A percentile compares a stretch with the other conserved stretches of the same genome.
Conservation (phyloP, 345 rosid species). For the Acer yangbiense region DNA sequence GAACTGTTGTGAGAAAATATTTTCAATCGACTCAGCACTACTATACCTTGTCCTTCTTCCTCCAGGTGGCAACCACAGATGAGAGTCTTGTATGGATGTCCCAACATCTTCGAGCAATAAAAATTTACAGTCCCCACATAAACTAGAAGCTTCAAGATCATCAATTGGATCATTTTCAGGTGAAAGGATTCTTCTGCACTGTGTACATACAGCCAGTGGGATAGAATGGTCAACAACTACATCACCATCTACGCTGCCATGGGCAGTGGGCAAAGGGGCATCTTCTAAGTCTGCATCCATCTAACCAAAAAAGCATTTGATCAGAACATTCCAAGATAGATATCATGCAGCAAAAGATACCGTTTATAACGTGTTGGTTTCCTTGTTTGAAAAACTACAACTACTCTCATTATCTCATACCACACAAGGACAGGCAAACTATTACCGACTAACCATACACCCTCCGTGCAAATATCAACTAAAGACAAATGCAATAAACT, state of each 20-base stretch:
- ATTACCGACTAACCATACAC: not conserved
- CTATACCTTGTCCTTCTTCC: slow-evolving; percentile 55
- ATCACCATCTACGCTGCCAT: slow-evolving; percentile 25
- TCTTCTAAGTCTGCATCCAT: slow-evolving; percentile 45
- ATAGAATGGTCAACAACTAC: slow-evolving; percentile 28
- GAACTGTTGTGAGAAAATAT: slow-evolving; percentile 56
- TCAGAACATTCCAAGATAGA: slow-evolving; percentile 20
- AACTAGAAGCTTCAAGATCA: slow-evolving; percentile 42
- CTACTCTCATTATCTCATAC: not conserved
- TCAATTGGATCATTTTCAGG: slow-evolving; percentile 44
- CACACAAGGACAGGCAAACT: not conserved
- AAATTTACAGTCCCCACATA: slow-evolving; percentile 85
- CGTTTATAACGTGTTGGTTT: not conserved
- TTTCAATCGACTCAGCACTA: slow-evolving; percentile 69
- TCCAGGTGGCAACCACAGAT: slow-evolving; percentile 35
- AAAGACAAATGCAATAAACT: not conserved
- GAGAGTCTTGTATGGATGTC: slow-evolving; percentile 44
- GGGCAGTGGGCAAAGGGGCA: slow-evolving; percentile 8
- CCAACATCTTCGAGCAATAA: slow-evolving; percentile 68
- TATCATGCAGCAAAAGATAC: not conserved
- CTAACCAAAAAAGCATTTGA: slow-evolving; percentile 26
- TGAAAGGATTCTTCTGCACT: slow-evolving; percentile 54
- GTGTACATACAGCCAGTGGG: slow-evolving; percentile 48
- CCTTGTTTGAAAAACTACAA: not conserved
- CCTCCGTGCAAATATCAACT: not conserved